phyloP scores from a whole-genome alignment of 2,329 filamentous ascomycete species.

The Sordariomycetes sp. region DNA sequence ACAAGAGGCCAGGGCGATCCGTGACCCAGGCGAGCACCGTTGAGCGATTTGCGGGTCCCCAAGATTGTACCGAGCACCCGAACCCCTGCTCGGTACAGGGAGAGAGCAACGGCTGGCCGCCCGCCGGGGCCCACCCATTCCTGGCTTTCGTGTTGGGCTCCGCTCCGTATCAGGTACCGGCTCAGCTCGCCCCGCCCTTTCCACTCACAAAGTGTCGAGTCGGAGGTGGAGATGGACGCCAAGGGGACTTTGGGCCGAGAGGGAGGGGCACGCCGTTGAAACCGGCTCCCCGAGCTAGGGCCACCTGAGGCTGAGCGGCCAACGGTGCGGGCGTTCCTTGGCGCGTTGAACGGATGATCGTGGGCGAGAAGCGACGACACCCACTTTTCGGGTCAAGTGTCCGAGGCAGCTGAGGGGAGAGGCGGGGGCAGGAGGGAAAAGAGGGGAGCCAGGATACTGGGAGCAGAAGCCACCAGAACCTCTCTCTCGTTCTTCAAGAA shows the following conservation, averaged over 20 bases:
- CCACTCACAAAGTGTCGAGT: no score
- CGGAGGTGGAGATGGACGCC: neutral
- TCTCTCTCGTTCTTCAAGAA: no score
- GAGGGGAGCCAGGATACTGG: no score
- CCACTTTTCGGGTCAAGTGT: neutral
- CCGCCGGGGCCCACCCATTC: neutral
- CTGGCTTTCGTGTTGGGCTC: neutral
- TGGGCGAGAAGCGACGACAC: neutral
- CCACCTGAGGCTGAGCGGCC: neutral
- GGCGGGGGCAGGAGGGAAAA: neutral
- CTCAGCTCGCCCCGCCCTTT: neutral
- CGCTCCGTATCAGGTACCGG: neutral
- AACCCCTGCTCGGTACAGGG: neutral
- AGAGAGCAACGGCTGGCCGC: neutral
- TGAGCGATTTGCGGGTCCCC: neutral
- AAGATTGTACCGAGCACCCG: neutral
- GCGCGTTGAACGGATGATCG: neutral
- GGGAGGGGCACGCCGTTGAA: neutral
- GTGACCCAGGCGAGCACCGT: neutral
- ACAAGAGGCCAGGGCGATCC: neutral
- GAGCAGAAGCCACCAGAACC: no score
- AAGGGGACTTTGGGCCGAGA: neutral
- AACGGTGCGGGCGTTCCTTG: neutral
- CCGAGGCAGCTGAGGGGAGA: neutral
- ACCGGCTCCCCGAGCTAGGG: neutral